These are phyloP conservation scores for Reticulascus tulasneorum DNA, from an alignment of 2,329 filamentous ascomycete species.

Conservation along the genomic window DNA sequence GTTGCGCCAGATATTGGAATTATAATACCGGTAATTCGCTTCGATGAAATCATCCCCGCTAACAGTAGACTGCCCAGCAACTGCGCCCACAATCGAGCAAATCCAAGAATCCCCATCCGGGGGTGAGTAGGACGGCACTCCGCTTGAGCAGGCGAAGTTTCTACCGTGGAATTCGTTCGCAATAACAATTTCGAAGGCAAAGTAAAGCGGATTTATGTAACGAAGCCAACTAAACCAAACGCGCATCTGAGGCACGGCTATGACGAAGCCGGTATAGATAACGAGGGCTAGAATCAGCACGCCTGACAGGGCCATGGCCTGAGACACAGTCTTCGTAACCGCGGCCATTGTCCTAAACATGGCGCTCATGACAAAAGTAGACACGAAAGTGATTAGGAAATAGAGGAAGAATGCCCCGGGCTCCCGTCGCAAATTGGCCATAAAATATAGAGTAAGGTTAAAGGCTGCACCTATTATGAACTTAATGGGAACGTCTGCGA, in stretches of 20 bases:
- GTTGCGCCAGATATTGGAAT: constrained; percentile 61
- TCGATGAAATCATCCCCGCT: constrained; percentile 59
- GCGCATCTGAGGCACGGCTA: constrained; percentile 54
- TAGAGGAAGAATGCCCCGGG: constrained; percentile 73
- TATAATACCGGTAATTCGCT: constrained; percentile 51
- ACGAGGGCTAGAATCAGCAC: constrained; percentile 57
- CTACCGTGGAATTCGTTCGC: constrained; percentile 67
- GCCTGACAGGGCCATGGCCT: constrained; percentile 50
- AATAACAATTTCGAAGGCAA: constrained; percentile 69
- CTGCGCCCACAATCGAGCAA: constrained; percentile 51
- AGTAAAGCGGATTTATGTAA: constrained; percentile 69
- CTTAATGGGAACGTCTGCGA: constrained; percentile 55
- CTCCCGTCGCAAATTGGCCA: constrained; percentile 50
- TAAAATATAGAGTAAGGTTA: constrained; percentile 56
- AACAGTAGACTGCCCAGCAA: constrained; percentile 49
- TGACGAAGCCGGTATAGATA: constrained; percentile 56
- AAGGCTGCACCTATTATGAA: constrained; percentile 46
- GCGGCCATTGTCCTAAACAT: constrained; percentile 72
- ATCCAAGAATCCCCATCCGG: constrained; percentile 44
- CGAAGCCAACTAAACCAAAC: constrained; percentile 74
- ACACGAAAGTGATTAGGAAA: constrained; percentile 64
- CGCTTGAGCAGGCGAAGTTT: constrained; percentile 50
- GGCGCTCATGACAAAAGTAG: constrained; percentile 70
- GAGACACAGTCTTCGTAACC: constrained; percentile 60
- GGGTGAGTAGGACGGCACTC: constrained; percentile 43